Conservation (phyloP, 345 rosid species). For the Heritiera fomes region DNA sequence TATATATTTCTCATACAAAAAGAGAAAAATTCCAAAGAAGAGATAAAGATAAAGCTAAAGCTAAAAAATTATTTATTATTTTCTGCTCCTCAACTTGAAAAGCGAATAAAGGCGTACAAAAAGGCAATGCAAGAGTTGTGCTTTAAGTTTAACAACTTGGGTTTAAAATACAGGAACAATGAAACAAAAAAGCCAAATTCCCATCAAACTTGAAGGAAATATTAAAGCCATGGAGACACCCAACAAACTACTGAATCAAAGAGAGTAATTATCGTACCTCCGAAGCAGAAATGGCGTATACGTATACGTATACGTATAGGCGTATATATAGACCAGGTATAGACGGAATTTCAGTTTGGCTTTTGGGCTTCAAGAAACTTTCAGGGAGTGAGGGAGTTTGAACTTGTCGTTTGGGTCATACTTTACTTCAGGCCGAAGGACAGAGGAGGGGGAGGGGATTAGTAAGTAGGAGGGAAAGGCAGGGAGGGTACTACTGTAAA, state of each 20-base stretch:
- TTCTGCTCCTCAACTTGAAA: not conserved
- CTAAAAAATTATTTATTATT: not conserved
- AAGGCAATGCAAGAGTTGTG: not conserved
- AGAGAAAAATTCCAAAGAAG: not conserved
- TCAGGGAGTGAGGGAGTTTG: not conserved
- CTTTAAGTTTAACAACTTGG: not conserved
- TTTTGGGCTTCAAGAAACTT: not conserved
- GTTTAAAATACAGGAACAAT: not conserved
- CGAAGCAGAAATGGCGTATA: conserved; percentile 14
- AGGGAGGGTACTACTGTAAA: not conserved
- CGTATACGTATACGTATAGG: not conserved
- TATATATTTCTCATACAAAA: not conserved
- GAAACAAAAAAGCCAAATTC: not conserved
- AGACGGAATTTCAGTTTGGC: not conserved
- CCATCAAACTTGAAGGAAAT: not conserved
- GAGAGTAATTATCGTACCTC: conserved; percentile 7
- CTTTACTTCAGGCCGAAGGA: not conserved
- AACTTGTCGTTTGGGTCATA: not conserved
- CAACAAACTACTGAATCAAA: not conserved
- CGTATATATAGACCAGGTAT: no score
- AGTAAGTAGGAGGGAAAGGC: not conserved
- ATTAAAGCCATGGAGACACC: not conserved
- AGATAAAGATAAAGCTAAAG: not conserved
- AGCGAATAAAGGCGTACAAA: not conserved
- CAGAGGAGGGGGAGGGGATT: no score